Conservation (phyloP, 2,329 filamentous ascomycete genomes). For the Aspergillus udagawae region DNA sequence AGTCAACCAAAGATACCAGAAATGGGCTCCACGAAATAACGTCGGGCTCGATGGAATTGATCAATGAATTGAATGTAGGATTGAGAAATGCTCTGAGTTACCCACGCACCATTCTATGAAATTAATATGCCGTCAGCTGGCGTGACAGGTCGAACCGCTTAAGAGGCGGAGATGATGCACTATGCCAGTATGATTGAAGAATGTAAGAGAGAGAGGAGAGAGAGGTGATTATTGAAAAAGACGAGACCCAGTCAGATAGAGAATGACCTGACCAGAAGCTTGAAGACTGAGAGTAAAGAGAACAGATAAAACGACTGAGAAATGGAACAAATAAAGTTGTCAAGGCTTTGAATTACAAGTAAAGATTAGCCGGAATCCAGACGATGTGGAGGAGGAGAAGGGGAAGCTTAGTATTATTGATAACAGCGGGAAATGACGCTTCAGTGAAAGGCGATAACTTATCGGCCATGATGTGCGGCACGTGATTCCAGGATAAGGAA, state of each 20-base stretch:
- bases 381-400: background rate
- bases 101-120: conserved; percentile 17
- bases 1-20: conserved; percentile 13
- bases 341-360: background rate
- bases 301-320: background rate
- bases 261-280: background rate
- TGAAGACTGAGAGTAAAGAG: background rate
- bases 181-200: conserved; percentile 8
- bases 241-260: background rate
- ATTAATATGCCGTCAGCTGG: background rate
- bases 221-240: background rate
- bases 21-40: background rate
- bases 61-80: background rate
- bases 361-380: background rate
- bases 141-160: conserved; percentile 2
- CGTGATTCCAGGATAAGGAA: background rate
- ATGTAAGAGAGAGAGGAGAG: background rate
- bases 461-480: background rate
- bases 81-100: background rate
- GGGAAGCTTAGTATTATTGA: background rate
- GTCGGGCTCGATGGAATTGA: background rate
- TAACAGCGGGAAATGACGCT: background rate
- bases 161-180: conserved; percentile 6
- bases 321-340: background rate
- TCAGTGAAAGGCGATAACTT: background rate